Evolutionary conservation across 106 monocot genomes (phyloP).

Genomic region (Apostasia shenzhenica): DNA sequence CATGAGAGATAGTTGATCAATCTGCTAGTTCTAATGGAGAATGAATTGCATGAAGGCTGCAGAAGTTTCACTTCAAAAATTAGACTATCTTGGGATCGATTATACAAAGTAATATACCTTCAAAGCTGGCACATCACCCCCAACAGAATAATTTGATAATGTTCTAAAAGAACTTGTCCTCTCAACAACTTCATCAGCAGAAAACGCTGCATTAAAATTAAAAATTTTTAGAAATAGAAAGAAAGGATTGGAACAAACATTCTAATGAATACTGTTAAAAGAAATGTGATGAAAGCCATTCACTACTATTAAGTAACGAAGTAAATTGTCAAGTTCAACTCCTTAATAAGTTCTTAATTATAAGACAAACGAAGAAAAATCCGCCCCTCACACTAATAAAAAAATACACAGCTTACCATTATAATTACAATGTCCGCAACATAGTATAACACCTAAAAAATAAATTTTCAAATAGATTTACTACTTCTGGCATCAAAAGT

Average conservation of each 20-base stretch:
- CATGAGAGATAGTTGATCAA: too few relatives aligned
- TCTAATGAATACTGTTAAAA: not conserved
- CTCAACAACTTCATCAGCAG: conserved; percentile 32
- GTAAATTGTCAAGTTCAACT: not conserved
- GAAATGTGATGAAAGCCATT: too few relatives aligned
- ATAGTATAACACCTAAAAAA: not conserved
- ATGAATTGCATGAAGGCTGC: too few relatives aligned
- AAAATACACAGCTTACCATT: not conserved
- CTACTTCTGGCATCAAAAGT: not conserved
- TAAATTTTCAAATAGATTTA: too few relatives aligned
- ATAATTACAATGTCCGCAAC: not conserved
- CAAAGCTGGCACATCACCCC: conserved; percentile 30
- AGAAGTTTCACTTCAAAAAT: too few relatives aligned
- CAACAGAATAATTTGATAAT: conserved; percentile 18
- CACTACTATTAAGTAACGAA: not conserved
- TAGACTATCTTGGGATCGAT: not conserved
- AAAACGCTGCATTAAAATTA: conserved; percentile 22
- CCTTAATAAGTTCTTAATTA: too few relatives aligned
- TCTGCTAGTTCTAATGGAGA: too few relatives aligned
- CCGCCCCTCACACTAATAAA: too few relatives aligned
- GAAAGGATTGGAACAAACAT: not conserved
- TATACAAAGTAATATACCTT: conserved; percentile 13
- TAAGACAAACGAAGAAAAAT: too few relatives aligned
- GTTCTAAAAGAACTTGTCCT: conserved; percentile 18
- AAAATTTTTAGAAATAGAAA: not conserved